A percentile compares a stretch with the other conserved stretches of the same genome.
phyloP scores from a whole-genome alignment of 169 alveolate species.

The Perkinsus olseni region DNA sequence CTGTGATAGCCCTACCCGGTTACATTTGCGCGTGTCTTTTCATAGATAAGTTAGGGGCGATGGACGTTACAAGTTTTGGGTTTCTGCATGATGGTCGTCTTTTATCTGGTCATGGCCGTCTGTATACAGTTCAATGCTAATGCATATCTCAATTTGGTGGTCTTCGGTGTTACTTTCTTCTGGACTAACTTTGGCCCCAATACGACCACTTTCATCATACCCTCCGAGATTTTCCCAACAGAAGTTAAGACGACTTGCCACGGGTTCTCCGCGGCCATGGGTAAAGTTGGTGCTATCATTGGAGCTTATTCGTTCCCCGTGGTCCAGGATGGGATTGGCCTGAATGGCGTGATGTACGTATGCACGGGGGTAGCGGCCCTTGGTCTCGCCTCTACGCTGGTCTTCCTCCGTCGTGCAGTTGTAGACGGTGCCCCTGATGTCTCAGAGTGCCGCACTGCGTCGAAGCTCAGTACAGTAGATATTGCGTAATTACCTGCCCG shows the following conservation, averaged over 20 bases:
- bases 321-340: slow-evolving; percentile 10
- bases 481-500: neutral
- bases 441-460: neutral
- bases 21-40: slow-evolving; percentile 18
- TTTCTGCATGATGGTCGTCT: slow-evolving; percentile 18
- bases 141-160: neutral
- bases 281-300: slow-evolving; percentile 39
- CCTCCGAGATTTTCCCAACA: slow-evolving; percentile 27
- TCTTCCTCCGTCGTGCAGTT: neutral
- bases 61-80: slow-evolving; percentile 21
- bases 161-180: slow-evolving; percentile 23
- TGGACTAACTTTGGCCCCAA: slow-evolving; percentile 38
- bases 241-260: slow-evolving; percentile 36
- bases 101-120: slow-evolving; percentile 16
- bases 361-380: neutral
- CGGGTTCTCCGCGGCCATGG: slow-evolving; percentile 45
- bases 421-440: neutral
- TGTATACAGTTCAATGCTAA: neutral
- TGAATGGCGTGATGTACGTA: neutral
- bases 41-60: slow-evolving; percentile 21
- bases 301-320: slow-evolving; percentile 21
- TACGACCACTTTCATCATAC: slow-evolving; percentile 34
- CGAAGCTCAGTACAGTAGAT: neutral
- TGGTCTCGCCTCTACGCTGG: neutral
- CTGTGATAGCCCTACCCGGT: slow-evolving; percentile 31